Conservation (phyloP, 2,329 filamentous ascomycete species). For the Nigrograna mackinnonii region DNA sequence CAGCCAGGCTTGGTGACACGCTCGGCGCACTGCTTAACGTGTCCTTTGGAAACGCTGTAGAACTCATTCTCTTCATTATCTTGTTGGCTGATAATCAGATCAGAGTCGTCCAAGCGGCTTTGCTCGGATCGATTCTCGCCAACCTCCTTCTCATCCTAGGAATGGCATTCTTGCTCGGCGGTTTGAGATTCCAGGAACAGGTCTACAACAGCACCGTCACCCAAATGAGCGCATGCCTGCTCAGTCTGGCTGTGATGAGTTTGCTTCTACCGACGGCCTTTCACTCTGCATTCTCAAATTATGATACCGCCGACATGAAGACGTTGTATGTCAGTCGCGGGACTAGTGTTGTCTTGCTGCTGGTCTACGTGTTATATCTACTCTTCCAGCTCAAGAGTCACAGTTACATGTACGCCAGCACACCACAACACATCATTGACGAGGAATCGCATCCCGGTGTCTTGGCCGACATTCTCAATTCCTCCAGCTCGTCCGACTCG, state of each 20-base stretch:
- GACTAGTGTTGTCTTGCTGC: conserved; percentile 81
- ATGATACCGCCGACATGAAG: conserved; percentile 64
- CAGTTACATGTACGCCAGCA: conserved; percentile 88
- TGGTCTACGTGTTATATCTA: conserved; percentile 83
- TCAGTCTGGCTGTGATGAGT: conserved; percentile 89
- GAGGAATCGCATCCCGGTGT: conserved; percentile 88
- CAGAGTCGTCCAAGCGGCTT: conserved; percentile 86
- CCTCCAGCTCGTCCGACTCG: conserved; percentile 62
- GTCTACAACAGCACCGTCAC: conserved; percentile 95
- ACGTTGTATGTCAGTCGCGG: conserved; percentile 86
- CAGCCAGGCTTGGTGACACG: conserved; percentile 51
- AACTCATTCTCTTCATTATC: conserved; percentile 55
- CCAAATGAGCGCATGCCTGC: conserved; percentile 91
- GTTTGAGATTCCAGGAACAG: conserved; percentile 85
- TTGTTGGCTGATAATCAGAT: conserved; percentile 68
- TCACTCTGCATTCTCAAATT: conserved; percentile 78
- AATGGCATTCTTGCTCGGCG: conserved; percentile 88
- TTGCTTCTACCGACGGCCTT: conserved; percentile 89
- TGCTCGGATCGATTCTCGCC: conserved; percentile 86
- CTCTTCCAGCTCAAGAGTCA: conserved; percentile 92
- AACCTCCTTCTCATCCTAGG: conserved; percentile 88
- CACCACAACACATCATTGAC: conserved; percentile 89
- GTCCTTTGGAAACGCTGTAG: conserved; percentile 57
- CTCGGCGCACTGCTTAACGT: conserved; percentile 56
- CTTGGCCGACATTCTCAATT: conserved; percentile 78